Base-by-base conservation (phyloP, 2,329 filamentous ascomycete species). In the Elsinoe australis region DNA sequence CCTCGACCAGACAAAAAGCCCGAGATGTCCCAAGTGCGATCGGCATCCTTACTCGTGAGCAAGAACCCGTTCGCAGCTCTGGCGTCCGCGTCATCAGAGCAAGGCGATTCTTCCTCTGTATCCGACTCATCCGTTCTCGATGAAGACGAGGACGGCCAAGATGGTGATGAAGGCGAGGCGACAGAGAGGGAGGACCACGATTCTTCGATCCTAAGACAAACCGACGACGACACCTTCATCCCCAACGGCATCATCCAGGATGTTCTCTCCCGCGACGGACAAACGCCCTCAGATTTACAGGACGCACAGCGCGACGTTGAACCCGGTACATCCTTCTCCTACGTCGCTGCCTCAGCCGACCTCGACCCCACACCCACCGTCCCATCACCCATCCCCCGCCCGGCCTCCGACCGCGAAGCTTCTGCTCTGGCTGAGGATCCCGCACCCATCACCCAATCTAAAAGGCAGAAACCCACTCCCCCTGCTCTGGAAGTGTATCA, bases 231-330 rank as follows among this genome's bases (percentile, higher is more conserved):
- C 21, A 34, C 32, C 18, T 39, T 39, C 18, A 29, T 48, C 12
- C 32, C 45, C 21, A 48, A 48, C 26, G 45, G 45, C 15, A 24
- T 36, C 22, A 48, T 48, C 22, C 45, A 48, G 18, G 39, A 44
- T 17, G 39, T 32, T 15, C 39, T 44, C 7, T 10, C 36, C 5
- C 24, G 24, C 14, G 17, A 15, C 17, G n/a, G n/a, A 7, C 7
- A 29, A 8, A 29, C 26, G 12, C 26, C 26, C 12, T 44, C 39
- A 14, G 22, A 42, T 14, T 22, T 42, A 3, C 39, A 29, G 9
- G 45, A 48, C 34, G 45, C 45, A 6, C 45, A 48, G 18, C 45
- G 22, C 18, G n/a, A 26, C 10, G 19, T 18, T 15, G 5, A 17
- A 5, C 17, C 33, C 8, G 33, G 4, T 10, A 22, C 32, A 12